phyloP scores from a whole-genome alignment of 2,329 filamentous ascomycete genomes.

The Penicillium rolfsii region DNA sequence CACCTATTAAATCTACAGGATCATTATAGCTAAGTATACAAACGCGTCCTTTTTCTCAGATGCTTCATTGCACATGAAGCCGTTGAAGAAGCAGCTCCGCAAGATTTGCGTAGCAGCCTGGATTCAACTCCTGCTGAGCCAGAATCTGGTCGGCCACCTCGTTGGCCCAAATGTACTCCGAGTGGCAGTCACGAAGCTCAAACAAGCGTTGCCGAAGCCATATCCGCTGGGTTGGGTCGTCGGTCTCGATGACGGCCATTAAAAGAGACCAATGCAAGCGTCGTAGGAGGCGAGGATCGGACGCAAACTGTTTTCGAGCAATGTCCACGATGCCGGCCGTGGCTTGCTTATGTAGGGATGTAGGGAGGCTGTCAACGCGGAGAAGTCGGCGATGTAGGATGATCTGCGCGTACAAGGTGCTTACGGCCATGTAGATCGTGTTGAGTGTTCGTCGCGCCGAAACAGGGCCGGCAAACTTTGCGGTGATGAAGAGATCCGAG shows the following conservation, averaged over 20 bases:
- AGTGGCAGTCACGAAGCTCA: constrained; percentile 35
- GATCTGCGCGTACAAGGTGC: constrained; percentile 40
- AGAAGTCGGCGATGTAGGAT: constrained; percentile 40
- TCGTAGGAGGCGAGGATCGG: constrained; percentile 37
- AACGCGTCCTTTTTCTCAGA: neutral
- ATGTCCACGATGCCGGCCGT: constrained; percentile 38
- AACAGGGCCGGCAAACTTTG: constrained; percentile 34
- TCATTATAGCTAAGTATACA: constrained; percentile 23
- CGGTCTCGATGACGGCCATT: constrained; percentile 40
- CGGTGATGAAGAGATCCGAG: constrained; percentile 42
- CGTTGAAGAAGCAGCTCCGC: constrained; percentile 33
- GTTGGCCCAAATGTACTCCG: constrained; percentile 37
- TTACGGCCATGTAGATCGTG: constrained; percentile 42
- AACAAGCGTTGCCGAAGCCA: constrained; percentile 39
- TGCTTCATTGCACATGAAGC: constrained; percentile 20
- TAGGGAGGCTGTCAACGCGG: constrained; percentile 23
- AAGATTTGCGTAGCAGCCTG: constrained; percentile 31
- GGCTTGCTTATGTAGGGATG: constrained; percentile 34
- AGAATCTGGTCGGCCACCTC: constrained; percentile 36
- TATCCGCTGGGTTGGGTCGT: constrained; percentile 32
- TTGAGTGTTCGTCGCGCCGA: constrained; percentile 40
- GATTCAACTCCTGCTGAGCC: constrained; percentile 31
- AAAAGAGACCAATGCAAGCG: constrained; percentile 41
- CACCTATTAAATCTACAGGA: constrained; percentile 22
- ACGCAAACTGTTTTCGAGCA: constrained; percentile 36